These are phyloP conservation scores for Mortierella alpina DNA, from an alignment of 192 early-diverging fungal species.

Conservation along the genomic window DNA sequence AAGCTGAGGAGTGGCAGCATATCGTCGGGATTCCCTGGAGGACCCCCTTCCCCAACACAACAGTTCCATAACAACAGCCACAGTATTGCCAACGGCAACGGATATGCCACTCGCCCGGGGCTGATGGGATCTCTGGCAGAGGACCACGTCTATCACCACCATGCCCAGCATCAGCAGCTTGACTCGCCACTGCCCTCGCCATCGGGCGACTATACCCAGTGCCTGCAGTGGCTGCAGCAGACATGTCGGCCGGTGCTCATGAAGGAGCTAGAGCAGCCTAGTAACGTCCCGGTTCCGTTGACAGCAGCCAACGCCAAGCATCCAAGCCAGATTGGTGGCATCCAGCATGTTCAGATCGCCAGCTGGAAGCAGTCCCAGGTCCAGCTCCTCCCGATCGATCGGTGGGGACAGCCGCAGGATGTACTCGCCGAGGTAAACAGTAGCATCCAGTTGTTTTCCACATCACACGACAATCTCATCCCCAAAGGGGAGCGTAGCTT, in stretches of 20 bases:
- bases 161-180: no score
- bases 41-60: conserved; percentile 7
- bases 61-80: background rate
- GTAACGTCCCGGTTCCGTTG: conserved; percentile 35
- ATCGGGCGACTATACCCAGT: conserved; percentile 28
- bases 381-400: conserved; percentile 42
- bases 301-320: conserved; percentile 37
- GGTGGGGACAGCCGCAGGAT: conserved; percentile 42
- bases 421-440: conserved; percentile 44
- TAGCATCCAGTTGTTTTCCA: background rate
- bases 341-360: conserved; percentile 34
- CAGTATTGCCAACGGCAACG: conserved; percentile 1
- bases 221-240: conserved; percentile 46
- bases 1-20: conserved; percentile 17
- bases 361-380: conserved; percentile 37
- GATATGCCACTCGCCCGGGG: background rate
- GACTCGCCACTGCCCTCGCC: background rate
- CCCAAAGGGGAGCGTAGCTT: background rate
- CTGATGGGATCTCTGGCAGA: conserved; percentile 13
- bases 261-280: conserved; percentile 27
- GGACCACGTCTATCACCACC: background rate
- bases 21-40: conserved; percentile 6
- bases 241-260: conserved; percentile 35
- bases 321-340: conserved; percentile 37
- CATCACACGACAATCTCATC: background rate